phyloP scores from a whole-genome alignment of 2,329 filamentous ascomycete species.

The Hirsutella minnesotensis region DNA sequence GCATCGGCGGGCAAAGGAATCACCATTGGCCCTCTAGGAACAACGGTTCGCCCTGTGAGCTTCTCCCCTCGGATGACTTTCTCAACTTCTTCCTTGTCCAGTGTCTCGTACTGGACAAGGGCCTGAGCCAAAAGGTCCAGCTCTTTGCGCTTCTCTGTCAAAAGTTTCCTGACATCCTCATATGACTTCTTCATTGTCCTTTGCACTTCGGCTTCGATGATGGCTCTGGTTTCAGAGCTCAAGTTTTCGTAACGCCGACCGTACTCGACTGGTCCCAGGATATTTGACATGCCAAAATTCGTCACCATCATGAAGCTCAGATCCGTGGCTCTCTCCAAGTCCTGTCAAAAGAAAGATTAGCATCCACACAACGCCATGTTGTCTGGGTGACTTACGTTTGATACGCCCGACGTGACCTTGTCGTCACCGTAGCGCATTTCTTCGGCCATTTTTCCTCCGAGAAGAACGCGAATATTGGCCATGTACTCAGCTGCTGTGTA shows the following conservation, averaged over 20 bases:
- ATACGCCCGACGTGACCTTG: slow-evolving; percentile 81
- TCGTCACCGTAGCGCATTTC: slow-evolving; percentile 88
- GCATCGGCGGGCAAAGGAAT: slow-evolving; percentile 23
- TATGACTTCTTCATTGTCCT: slow-evolving; percentile 73
- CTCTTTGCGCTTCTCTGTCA: slow-evolving; percentile 68
- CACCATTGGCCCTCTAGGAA: slow-evolving; percentile 41
- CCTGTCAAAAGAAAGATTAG: slow-evolving; percentile 38
- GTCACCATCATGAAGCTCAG: slow-evolving; percentile 84
- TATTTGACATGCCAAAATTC: slow-evolving; percentile 76
- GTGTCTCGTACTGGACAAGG: slow-evolving; percentile 85
- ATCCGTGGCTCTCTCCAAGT: slow-evolving; percentile 71
- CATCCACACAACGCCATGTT: not conserved
- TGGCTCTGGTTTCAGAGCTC: slow-evolving; percentile 73
- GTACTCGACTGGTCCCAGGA: slow-evolving; percentile 83
- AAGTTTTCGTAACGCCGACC: slow-evolving; percentile 67
- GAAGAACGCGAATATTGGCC: slow-evolving; percentile 64
- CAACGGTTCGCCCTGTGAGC: slow-evolving; percentile 48
- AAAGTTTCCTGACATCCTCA: slow-evolving; percentile 56
- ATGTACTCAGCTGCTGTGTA: slow-evolving; percentile 76
- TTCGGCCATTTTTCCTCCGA: slow-evolving; percentile 83
- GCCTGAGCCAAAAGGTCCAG: slow-evolving; percentile 81
- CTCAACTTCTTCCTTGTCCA: slow-evolving; percentile 80
- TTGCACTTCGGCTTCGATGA: slow-evolving; percentile 83
- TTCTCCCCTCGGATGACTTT: slow-evolving; percentile 82
- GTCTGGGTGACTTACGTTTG: slow-evolving; percentile 44